These are phyloP conservation scores for Hypseocharis bilobata DNA, from an alignment of 441 rosid genomes.

Conservation along the genomic window DNA sequence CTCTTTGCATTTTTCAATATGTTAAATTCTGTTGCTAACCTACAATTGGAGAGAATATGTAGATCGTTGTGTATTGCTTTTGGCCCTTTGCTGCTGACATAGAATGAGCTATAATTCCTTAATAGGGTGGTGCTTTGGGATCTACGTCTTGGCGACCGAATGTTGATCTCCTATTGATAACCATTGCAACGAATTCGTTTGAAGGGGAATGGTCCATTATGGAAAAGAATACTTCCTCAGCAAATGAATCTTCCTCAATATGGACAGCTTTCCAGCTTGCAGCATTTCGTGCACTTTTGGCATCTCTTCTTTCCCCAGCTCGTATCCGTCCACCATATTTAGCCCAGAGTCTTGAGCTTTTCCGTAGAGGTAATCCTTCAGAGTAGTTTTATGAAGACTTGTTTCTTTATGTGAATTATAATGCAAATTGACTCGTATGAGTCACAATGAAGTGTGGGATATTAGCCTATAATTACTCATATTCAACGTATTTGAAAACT, in stretches of 20 bases:
- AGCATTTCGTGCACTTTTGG: constrained; percentile 58
- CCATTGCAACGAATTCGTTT: constrained; percentile 42
- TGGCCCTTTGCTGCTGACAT: background rate
- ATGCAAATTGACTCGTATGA: no score
- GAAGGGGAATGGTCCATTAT: constrained; percentile 43
- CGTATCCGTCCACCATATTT: constrained; percentile 46
- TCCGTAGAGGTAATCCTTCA: constrained; percentile 47
- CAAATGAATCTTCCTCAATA: constrained; percentile 25
- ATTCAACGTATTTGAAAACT: no score
- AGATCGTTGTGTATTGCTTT: background rate
- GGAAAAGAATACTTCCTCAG: constrained; percentile 30
- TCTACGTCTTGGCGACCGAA: constrained; percentile 58
- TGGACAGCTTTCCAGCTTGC: constrained; percentile 59
- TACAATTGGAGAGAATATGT: background rate
- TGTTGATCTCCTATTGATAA: constrained; percentile 51
- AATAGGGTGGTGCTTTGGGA: constrained; percentile 59
- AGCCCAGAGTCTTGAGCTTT: constrained; percentile 62
- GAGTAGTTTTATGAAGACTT: background rate
- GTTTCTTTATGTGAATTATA: background rate
- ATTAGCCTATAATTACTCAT: no score
- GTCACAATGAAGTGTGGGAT: no score
- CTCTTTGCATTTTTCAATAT: background rate
- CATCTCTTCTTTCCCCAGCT: constrained; percentile 67
- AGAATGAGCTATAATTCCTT: background rate
- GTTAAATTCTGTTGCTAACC: background rate